phyloP scores from a whole-genome alignment of 208 protist genomes.

The Leishmania martiniquensis region DNA sequence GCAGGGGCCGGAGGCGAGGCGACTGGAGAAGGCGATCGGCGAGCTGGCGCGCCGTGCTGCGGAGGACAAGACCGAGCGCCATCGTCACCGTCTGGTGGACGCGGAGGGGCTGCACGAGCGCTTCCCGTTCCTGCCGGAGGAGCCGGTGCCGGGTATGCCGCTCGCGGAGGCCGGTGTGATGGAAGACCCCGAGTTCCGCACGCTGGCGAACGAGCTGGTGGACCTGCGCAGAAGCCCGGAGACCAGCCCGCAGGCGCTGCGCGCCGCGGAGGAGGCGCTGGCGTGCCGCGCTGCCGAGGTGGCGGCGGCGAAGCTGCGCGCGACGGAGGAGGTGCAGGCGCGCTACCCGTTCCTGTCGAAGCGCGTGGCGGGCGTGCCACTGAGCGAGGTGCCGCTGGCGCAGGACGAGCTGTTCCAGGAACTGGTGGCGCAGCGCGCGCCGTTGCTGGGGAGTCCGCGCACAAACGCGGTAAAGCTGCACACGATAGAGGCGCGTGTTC shows the following conservation, averaged over 20 bases:
- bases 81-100: conserved; percentile 21
- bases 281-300: conserved; percentile 19
- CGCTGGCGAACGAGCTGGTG: conserved; percentile 35
- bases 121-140: conserved; percentile 44
- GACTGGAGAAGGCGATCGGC: conserved; percentile 46
- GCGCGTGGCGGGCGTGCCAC: conserved; percentile 41
- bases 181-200: conserved; percentile 48
- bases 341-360: conserved; percentile 51
- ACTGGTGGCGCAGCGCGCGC: conserved; percentile 24
- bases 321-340: conserved; percentile 35
- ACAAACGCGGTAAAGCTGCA: conserved; percentile 14
- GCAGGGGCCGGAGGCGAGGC: conserved; percentile 30
- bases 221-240: conserved; percentile 28
- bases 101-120: conserved; percentile 34
- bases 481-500: conserved; percentile 19
- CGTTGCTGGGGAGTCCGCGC: conserved; percentile 15
- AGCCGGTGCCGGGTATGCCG: conserved; percentile 36
- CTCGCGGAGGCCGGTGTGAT: conserved; percentile 40
- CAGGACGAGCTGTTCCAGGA: conserved; percentile 25
- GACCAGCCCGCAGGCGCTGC: conserved; percentile 30
- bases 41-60: conserved; percentile 35
- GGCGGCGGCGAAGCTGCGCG: conserved; percentile 26
- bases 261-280: conserved; percentile 29
- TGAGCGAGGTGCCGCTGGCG: conserved; percentile 41
- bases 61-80: conserved; percentile 36